Percentiles rank a stretch among this genome's conserved stretches.
phyloP scores from a whole-genome alignment of 179 eudicot species.

The Sideroxylon spinosum region DNA sequence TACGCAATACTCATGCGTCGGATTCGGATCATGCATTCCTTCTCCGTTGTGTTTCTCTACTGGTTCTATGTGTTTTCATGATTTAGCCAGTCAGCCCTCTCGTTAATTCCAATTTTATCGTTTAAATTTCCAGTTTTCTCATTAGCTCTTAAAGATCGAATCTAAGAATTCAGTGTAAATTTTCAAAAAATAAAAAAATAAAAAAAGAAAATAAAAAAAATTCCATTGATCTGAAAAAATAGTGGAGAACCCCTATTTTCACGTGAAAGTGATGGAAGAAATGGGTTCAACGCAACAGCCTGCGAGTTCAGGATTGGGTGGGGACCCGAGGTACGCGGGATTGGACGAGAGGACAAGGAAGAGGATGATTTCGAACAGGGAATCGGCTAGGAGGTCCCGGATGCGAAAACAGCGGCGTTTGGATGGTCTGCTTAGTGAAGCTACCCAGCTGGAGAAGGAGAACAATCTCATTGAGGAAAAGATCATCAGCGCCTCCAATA shows the following conservation, averaged over 20 bases:
- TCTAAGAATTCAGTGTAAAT: not conserved
- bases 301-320: conserved; percentile 60
- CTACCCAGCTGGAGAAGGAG: conserved; percentile 36
- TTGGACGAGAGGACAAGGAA: conserved; percentile 72
- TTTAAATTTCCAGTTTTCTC: not conserved
- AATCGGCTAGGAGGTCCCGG: conserved; percentile 78
- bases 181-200: not conserved
- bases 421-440: conserved; percentile 47
- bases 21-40: conserved; percentile 68
- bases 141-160: not conserved
- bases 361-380: conserved; percentile 78
- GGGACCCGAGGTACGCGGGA: conserved; percentile 32
- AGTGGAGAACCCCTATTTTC: not conserved
- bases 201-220: no score
- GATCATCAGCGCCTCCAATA: conserved; percentile 35
- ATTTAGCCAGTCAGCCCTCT: conserved; percentile 12
- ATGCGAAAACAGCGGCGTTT: conserved; percentile 74
- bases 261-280: not conserved
- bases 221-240: not conserved
- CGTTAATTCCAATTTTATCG: not conserved
- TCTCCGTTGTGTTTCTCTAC: conserved; percentile 83
- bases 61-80: conserved; percentile 80
- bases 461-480: conserved; percentile 35
- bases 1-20: conserved; percentile 50
- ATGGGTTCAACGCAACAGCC: conserved; percentile 25